Percentiles rank a stretch among this genome's conserved stretches.
Conservation (phyloP, 352 stramenopile genomes). For the Globisporangium nagaii region DNA sequence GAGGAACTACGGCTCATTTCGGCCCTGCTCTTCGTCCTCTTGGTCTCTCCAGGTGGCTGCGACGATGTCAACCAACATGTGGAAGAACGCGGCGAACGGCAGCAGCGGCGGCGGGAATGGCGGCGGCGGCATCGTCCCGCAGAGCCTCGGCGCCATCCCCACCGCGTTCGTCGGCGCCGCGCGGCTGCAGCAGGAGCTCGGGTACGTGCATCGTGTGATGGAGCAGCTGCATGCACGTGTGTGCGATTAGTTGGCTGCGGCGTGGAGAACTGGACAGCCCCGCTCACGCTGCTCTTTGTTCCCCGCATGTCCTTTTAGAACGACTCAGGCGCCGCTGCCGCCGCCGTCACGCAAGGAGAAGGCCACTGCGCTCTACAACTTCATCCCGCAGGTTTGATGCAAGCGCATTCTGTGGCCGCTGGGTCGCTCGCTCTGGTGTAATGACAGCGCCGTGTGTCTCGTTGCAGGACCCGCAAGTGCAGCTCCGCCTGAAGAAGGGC, state of each 20-base stretch:
- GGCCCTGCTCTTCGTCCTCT: background rate
- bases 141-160: conserved; percentile 51
- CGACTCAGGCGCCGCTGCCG: background rate
- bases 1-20: background rate
- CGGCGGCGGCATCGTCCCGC: conserved; percentile 12
- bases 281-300: background rate
- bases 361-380: conserved; percentile 71
- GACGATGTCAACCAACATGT: conserved; percentile 33
- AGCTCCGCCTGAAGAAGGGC: conserved; percentile 64
- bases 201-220: too few relatives aligned
- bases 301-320: background rate
- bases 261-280: too few relatives aligned
- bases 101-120: conserved; percentile 20
- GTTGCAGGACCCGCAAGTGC: conserved; percentile 44
- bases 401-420: background rate
- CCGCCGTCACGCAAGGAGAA: conserved; percentile 46
- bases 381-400: conserved; percentile 54
- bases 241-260: too few relatives aligned
- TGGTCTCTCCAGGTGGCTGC: conserved; percentile 24
- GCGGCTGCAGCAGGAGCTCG: conserved; percentile 43
- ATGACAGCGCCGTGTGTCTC: too few relatives aligned
- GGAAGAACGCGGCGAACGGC: conserved; percentile 43
- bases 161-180: conserved; percentile 57
- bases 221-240: background rate
- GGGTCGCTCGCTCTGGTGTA: too few relatives aligned